Evolutionary conservation across 768 basidiomycete species (phyloP), one percentile per base, ranked within the genome.

Genomic region (Lactifluus volemus): DNA sequence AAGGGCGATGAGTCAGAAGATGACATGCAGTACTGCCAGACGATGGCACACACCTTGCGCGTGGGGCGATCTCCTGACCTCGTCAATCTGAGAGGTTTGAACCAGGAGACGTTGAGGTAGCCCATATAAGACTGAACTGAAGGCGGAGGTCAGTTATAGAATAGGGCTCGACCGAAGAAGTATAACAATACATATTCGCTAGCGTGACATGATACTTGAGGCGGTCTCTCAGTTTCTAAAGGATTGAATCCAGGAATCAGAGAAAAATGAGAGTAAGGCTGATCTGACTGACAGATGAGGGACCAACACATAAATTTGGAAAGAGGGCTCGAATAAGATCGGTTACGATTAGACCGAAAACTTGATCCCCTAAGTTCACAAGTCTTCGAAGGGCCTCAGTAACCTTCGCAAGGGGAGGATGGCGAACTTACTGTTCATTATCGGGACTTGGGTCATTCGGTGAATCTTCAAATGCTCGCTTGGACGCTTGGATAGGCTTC

Each of bases 151-250:
- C 47, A 58, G 51, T 30, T n/a, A 48, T 5, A 9, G 32, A 34
- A 19, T 3, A 21, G 15, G 32, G 34, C 5, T n/a, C 29, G 19
- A 9, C 4, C 14, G 8, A 42, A 9, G 39, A 36, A 42, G 21
- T 15, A 9, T 17, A 9, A 32, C 15, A 9, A 32, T 58, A 58
- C 61, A 53, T 47, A 42, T 51, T 50, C 8, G 57, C 60, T 19
- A 61, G 55, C 6, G 29, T 61, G 25, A 30, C 55, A 10, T 56
- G 50, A 12, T 41, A 44, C 25, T 61, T 61, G 49, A 61, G 60
- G 44, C 55, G 50, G 21, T 61, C 60, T 48, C 60, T 57, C 55
- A 61, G 44, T 57, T 61, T 61, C 60, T 61, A 47, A 14, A 41
- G 36, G 17, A 25, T 51, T 39, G 29, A 0, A 47, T 25, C 30